Evolutionary conservation across 2,329 filamentous ascomycete genomes (phyloP).

Genomic region (Ceratocystis harringtonii): DNA sequence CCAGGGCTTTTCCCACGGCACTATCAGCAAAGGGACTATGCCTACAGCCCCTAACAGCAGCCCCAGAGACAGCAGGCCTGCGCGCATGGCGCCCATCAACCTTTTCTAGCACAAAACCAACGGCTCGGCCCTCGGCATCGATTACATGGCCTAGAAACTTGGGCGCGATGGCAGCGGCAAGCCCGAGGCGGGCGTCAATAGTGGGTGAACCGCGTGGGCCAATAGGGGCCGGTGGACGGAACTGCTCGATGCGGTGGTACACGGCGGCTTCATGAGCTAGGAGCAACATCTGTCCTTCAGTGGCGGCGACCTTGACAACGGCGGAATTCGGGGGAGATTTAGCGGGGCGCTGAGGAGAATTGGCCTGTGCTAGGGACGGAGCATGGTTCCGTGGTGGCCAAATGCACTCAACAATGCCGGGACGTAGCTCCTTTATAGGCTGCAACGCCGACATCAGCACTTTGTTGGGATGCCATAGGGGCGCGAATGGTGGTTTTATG

Average conservation of each 20-base stretch:
- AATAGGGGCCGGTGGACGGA: not conserved
- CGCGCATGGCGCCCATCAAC: slow-evolving; percentile 2
- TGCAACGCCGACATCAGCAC: not conserved
- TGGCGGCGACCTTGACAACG: slow-evolving; percentile 1
- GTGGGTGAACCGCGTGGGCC: not conserved
- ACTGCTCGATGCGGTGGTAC: not conserved
- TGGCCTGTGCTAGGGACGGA: not conserved
- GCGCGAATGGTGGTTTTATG: not conserved
- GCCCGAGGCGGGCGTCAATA: not conserved
- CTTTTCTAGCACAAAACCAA: slow-evolving; percentile 4
- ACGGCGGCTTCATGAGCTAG: slow-evolving; percentile 5
- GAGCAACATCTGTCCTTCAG: slow-evolving; percentile 3
- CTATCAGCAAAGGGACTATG: not conserved
- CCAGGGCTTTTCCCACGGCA: not conserved
- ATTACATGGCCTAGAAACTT: slow-evolving; percentile 6
- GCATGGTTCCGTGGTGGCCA: not conserved
- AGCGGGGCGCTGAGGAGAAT: not conserved
- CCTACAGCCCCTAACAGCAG: too few species aligned
- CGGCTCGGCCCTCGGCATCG: not conserved
- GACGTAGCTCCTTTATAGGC: not conserved
- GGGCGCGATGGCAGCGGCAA: slow-evolving; percentile 3
- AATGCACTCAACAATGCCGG: not conserved
- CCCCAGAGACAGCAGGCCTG: not conserved
- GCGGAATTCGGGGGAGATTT: not conserved
- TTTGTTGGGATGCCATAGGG: not conserved